Conservation (phyloP, 805 yeast genomes). For the Maudiozyma saulgeensis region DNA sequence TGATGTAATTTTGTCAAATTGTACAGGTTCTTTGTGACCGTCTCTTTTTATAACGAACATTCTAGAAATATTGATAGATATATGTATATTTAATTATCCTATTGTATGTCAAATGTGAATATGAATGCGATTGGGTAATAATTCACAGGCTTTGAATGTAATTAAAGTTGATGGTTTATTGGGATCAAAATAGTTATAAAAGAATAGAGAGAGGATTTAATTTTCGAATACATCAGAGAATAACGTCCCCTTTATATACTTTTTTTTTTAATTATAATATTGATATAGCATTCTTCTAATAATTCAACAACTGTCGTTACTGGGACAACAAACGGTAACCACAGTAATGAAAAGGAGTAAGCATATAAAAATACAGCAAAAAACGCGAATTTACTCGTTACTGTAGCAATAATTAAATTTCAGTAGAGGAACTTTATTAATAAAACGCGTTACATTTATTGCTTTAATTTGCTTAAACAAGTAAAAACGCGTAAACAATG, state of each 20-base stretch:
- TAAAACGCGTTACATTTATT: neutral
- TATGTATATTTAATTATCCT: neutral
- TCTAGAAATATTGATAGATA: neutral
- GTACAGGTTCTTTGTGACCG: conserved; percentile 87
- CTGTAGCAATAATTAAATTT: no score
- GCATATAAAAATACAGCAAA: neutral
- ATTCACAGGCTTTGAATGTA: neutral
- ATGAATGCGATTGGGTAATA: no score
- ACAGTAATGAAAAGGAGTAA: neutral
- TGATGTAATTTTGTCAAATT: conserved; percentile 92
- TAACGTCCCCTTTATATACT: neutral
- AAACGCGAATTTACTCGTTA: neutral
- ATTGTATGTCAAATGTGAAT: neutral
- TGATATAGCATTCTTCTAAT: no score
- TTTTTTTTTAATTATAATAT: neutral
- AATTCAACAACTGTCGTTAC: neutral
- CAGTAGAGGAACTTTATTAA: neutral
- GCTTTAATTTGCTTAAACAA: neutral
- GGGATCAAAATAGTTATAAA: neutral
- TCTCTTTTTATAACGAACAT: conserved; percentile 87
- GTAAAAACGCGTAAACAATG: conserved; percentile 1
- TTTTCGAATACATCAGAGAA: neutral
- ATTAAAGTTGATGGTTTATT: neutral
- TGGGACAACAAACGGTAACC: neutral
- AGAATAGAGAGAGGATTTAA: neutral